phyloP scores from a whole-genome alignment of 768 basidiomycete species.

The Leucosporidium creatinivorum region DNA sequence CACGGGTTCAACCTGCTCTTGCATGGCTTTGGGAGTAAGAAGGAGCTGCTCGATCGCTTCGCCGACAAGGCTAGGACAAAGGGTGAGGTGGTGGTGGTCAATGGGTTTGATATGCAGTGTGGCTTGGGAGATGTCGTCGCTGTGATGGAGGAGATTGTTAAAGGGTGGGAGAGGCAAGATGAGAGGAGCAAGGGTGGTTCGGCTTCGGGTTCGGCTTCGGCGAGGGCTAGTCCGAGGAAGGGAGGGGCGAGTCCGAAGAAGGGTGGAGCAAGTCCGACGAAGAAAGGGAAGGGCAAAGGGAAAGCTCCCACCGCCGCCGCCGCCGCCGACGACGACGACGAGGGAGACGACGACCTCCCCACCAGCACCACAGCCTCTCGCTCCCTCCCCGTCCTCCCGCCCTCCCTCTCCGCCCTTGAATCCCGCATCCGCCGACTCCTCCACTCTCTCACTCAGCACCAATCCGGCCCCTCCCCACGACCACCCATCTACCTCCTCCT shows the following conservation, averaged over 20 bases:
- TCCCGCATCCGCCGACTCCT: constrained; percentile 60
- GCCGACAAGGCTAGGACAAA: constrained; percentile 50
- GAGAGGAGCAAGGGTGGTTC: background rate
- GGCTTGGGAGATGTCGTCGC: constrained; percentile 57
- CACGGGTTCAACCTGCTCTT: constrained; percentile 82
- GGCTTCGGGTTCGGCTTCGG: too few relatives aligned
- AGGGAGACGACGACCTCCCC: constrained; percentile 34
- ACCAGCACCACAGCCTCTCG: constrained; percentile 47
- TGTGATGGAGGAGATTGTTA: constrained; percentile 27
- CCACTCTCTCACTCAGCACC: constrained; percentile 48
- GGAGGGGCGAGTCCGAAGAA: background rate
- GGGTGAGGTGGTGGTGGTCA: constrained; percentile 69
- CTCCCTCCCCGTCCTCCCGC: constrained; percentile 35
- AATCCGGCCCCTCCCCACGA: constrained; percentile 32
- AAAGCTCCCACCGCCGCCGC: background rate
- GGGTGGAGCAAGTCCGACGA: background rate
- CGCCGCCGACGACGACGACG: too few relatives aligned
- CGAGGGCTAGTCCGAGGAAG: constrained; percentile 3
- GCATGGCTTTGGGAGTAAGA: constrained; percentile 86
- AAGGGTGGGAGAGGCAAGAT: background rate
- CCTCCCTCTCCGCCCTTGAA: constrained; percentile 48
- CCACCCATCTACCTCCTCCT: constrained; percentile 64
- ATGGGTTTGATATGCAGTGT: constrained; percentile 67
- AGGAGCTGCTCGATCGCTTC: constrained; percentile 65
- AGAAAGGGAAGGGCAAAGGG: constrained; percentile 13